Conservation (phyloP, 768 basidiomycete species). For the Naganishia onofrii region DNA sequence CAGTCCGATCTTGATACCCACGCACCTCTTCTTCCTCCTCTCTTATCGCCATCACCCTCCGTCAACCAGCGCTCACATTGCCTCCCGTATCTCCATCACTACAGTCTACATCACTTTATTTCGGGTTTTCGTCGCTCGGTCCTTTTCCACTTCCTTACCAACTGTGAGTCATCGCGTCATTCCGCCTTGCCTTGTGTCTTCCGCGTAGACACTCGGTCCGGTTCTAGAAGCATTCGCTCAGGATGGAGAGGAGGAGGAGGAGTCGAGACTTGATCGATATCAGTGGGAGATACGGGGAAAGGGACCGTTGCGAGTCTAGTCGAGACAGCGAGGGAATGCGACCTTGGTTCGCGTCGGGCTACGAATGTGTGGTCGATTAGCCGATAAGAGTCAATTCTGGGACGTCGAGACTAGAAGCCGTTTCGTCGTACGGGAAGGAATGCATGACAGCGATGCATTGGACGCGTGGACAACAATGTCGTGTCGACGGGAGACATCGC, state of each 20-base stretch:
- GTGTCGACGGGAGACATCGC: too few relatives aligned
- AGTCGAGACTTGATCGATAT: too few relatives aligned
- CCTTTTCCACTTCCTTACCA: neutral
- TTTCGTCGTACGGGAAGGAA: too few relatives aligned
- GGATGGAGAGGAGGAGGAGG: too few relatives aligned
- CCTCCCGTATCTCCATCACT: constrained; percentile 21
- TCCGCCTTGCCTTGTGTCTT: neutral
- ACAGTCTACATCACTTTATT: constrained; percentile 18
- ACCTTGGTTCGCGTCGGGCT: too few relatives aligned
- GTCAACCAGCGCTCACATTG: neutral
- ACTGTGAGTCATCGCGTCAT: neutral
- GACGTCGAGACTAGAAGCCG: too few relatives aligned
- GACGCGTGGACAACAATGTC: too few relatives aligned
- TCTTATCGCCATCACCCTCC: neutral
- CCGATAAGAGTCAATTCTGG: too few relatives aligned
- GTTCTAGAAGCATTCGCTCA: neutral
- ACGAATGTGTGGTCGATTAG: too few relatives aligned
- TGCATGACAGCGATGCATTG: too few relatives aligned
- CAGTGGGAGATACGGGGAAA: neutral
- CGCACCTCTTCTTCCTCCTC: neutral
- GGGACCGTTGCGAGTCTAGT: too few relatives aligned
- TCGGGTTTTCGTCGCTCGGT: constrained; percentile 13
- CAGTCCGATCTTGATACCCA: neutral
- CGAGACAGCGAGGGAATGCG: too few relatives aligned
- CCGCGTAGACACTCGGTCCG: neutral